These are phyloP conservation scores for Erysimum cheiri DNA, from an alignment of 441 rosid species.

Conservation along the genomic window DNA sequence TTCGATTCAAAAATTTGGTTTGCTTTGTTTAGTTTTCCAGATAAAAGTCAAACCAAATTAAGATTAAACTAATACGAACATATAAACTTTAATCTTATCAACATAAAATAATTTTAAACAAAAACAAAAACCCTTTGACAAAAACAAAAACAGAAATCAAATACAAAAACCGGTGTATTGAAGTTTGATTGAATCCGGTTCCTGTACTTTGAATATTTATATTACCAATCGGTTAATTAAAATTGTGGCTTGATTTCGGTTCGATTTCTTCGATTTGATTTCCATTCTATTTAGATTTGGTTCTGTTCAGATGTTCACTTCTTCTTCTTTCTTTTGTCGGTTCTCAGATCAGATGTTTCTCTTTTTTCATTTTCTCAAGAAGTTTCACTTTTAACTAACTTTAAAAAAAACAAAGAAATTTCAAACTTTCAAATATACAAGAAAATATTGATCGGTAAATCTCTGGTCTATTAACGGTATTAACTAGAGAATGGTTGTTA, in stretches of 20 bases:
- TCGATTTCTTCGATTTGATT: neutral
- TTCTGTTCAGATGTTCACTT: neutral
- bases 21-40: neutral
- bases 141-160: too few species aligned
- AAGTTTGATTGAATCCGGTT: neutral
- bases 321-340: neutral
- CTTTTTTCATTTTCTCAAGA: neutral
- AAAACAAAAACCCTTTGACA: too few species aligned
- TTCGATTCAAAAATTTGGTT: neutral
- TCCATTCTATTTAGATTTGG: neutral
- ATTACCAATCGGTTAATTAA: neutral
- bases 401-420: neutral
- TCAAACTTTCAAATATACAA: neutral
- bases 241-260: neutral
- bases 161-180: neutral
- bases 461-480: neutral
- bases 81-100: neutral
- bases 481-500: slow-evolving; percentile 41
- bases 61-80: neutral
- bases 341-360: neutral
- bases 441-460: neutral
- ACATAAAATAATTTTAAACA: neutral
- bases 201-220: neutral
- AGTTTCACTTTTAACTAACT: slow-evolving; percentile 1
- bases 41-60: neutral